A percentile compares a stretch with the other conserved stretches of the same genome.
phyloP scores from a whole-genome alignment of 495 filamentous ascomycete species.

The Evernia prunastri region DNA sequence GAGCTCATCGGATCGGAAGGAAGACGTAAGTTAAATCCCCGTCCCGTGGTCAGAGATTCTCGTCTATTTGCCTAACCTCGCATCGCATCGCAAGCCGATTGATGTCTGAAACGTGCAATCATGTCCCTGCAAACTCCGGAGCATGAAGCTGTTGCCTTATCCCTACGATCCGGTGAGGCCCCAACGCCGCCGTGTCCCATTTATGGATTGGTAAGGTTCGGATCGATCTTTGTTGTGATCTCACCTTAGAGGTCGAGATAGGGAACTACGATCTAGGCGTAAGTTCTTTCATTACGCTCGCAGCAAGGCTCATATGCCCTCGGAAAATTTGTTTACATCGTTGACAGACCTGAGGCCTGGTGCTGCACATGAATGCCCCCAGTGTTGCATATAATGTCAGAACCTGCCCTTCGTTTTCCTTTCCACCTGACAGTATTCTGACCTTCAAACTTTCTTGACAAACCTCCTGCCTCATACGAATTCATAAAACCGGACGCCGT shows the following conservation, averaged over 20 bases:
- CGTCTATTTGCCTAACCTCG: not conserved
- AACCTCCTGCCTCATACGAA: not conserved
- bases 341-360: not conserved
- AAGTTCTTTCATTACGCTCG: not conserved
- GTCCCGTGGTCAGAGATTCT: not conserved
- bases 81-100: not conserved
- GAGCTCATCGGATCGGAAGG: not conserved
- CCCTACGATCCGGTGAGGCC: not conserved
- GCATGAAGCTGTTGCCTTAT: not conserved
- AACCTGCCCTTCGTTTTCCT: not conserved
- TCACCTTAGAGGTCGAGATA: not conserved
- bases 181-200: not conserved
- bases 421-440: not conserved
- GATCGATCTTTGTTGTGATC: not conserved
- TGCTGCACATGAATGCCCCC: not conserved
- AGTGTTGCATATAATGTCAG: not conserved
- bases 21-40: not conserved
- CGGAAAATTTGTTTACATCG: not conserved
- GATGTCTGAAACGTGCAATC: not conserved
- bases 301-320: conserved; percentile 3
- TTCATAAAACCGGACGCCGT: not conserved
- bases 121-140: not conserved
- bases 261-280: not conserved
- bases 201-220: not conserved
- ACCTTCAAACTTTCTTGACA: not conserved